Evolutionary conservation across 768 basidiomycete genomes (phyloP), one percentile per base, ranked within the genome.

Genomic region (Pleurotus citrinopileatus): DNA sequence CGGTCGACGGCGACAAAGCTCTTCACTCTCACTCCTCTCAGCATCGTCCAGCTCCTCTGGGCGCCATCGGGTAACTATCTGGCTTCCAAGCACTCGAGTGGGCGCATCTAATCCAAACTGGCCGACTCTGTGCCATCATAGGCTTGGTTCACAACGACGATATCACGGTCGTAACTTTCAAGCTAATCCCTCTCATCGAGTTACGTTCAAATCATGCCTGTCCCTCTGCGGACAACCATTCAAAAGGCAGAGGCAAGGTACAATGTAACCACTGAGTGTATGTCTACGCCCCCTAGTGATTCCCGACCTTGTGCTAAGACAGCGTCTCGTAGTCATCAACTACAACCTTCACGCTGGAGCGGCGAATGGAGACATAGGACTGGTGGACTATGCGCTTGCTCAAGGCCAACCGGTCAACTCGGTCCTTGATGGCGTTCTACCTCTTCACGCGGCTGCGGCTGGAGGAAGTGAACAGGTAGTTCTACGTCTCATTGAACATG

Each of bases 371-470:
- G 94, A 99, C 68, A 78, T 96, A 48, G 95, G 93, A 3, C 86
- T 96, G 57, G 94, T 93, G 55, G 87, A 89, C 66, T 97, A 93
- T 68, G 97, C 97, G 2, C 79, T 99, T 20, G 83, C 86, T 2
- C 88, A 95, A 62, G 96, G 96, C 6, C 97, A 98, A 63, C 96
- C 97, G 8, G 85, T 96, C 69, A 98, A 99, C 69, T 91, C 94
- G 3, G 92, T 97, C 27, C 81, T 98, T 51, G 92, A 96, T 65
- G 97, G 97, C 29, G 90, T 99, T 2, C 84, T 97, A n/a, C 95
- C 97, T 2, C 78, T 99, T 7, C 97, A 99, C 65, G 95, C 94
- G 3, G 97, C 96, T 2, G 91, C 86, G 60, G 89, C 93, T 0
- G 92, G 92, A 20, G 97, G 97, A 1, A 91, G 84, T 64, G 91